phyloP scores from a whole-genome alignment of 148 eudicot species.

The Dianthus caryophyllus region DNA sequence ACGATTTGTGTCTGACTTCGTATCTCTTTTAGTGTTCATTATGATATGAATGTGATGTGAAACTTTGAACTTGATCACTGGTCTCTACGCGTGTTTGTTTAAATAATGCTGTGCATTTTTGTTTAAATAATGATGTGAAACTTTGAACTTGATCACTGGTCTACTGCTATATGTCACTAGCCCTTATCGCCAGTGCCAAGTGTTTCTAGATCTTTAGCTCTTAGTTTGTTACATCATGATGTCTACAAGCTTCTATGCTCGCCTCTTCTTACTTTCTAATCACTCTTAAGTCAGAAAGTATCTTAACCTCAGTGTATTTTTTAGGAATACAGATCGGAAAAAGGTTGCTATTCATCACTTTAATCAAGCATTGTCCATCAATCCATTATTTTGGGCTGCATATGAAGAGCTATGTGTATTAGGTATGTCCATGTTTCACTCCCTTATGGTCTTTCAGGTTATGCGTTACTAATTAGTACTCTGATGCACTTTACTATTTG shows the following conservation, averaged over 20 bases:
- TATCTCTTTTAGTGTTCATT: too few species aligned
- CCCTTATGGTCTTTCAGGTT: not conserved
- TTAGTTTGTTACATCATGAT: not conserved
- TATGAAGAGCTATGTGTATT: slow-evolving; percentile 88
- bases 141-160: too few species aligned
- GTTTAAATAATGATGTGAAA: too few species aligned
- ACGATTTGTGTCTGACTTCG: too few species aligned
- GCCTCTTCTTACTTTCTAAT: slow-evolving; percentile 4
- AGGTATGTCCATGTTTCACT: slow-evolving; percentile 43
- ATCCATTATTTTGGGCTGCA: slow-evolving; percentile 94
- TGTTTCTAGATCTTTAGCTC: not conserved
- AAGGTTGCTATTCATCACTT: slow-evolving; percentile 78
- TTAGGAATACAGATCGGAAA: slow-evolving; percentile 87
- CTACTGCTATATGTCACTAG: not conserved
- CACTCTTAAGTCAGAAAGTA: slow-evolving; percentile 7
- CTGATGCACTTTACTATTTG: not conserved
- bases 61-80: too few species aligned
- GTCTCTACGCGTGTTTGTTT: too few species aligned
- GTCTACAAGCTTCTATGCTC: not conserved
- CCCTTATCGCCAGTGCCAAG: not conserved
- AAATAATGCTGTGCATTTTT: too few species aligned
- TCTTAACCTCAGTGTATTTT: not conserved
- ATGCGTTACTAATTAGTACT: not conserved
- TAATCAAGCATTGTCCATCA: slow-evolving; percentile 78
- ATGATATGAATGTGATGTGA: too few species aligned